Evolutionary conservation across 345 rosid genomes (phyloP).

Genomic region (Salix dunnii): DNA sequence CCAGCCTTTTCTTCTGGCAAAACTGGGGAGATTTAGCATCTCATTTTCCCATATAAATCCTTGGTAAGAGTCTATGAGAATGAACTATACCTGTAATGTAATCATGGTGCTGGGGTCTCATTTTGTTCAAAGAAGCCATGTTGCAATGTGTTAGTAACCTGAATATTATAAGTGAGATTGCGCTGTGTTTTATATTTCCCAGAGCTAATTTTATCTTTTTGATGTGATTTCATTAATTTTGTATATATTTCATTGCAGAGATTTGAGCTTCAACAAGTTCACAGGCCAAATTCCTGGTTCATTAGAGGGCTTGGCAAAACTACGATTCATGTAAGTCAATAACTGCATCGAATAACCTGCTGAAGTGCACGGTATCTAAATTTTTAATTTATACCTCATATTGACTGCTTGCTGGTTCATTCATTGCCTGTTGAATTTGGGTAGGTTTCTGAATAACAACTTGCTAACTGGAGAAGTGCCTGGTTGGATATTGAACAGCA

Average conservation of each 20-base stretch:
- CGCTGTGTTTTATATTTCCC: background rate
- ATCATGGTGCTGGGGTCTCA: background rate
- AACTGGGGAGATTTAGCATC: background rate
- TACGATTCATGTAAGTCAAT: constrained; percentile 47
- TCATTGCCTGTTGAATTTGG: background rate
- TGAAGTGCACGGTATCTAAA: background rate
- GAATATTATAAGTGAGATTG: background rate
- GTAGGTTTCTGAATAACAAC: constrained; percentile 74
- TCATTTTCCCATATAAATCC: background rate
- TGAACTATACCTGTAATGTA: background rate
- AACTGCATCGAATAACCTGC: background rate
- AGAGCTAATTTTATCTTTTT: background rate
- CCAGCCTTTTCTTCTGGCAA: background rate
- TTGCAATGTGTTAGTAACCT: background rate
- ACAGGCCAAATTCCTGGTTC: constrained; percentile 46
- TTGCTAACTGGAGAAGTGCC: constrained; percentile 65
- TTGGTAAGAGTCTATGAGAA: background rate
- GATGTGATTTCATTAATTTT: background rate
- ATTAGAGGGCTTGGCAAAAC: constrained; percentile 3
- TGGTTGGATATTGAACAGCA: constrained; percentile 36
- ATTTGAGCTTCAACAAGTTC: constrained; percentile 73
- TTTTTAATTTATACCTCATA: background rate
- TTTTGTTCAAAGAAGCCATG: background rate
- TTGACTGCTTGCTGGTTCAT: background rate
- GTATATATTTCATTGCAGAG: constrained; percentile 39